phyloP scores from a whole-genome alignment of 2,329 filamentous ascomycete species.

The Leptographium procerum region DNA sequence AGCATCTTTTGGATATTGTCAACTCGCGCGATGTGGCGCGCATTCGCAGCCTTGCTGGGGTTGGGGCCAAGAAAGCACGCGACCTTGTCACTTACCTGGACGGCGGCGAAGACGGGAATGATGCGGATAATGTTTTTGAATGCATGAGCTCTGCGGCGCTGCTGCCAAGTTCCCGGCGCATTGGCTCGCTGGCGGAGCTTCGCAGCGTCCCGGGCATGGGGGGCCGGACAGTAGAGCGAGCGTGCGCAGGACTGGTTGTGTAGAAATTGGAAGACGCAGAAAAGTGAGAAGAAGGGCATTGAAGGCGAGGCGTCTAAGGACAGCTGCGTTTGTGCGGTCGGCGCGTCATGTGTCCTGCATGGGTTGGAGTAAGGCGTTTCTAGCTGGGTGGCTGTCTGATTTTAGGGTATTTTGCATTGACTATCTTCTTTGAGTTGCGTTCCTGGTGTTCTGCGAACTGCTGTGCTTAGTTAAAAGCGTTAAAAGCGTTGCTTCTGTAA shows the following conservation, averaged over 20 bases:
- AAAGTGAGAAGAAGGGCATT: background rate
- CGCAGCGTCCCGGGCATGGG: slow-evolving; percentile 45
- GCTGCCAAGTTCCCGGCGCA: slow-evolving; percentile 13
- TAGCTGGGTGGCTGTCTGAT: background rate
- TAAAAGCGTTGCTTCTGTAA: too few relatives aligned
- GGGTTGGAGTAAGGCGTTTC: background rate
- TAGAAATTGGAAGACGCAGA: background rate
- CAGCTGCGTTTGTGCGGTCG: background rate
- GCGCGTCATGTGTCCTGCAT: background rate
- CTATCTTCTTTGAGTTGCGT: too few relatives aligned
- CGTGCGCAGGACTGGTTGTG: slow-evolving; percentile 34
- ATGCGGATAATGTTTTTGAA: slow-evolving; percentile 7
- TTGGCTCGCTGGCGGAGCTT: slow-evolving; percentile 40
- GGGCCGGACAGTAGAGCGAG: slow-evolving; percentile 42
- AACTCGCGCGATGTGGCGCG: slow-evolving; percentile 58
- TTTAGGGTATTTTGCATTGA: too few relatives aligned
- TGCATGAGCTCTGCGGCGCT: background rate
- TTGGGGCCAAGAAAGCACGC: slow-evolving; percentile 60
- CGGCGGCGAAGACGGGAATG: slow-evolving; percentile 24
- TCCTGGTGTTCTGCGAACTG: too few relatives aligned
- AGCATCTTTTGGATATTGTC: slow-evolving; percentile 55
- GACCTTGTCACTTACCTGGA: slow-evolving; percentile 48
- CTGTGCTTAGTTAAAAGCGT: too few relatives aligned
- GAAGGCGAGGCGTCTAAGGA: background rate
- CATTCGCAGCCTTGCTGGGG: slow-evolving; percentile 57